Percentiles rank a stretch among this genome's conserved stretches.
Conservation (phyloP, 352 stramenopile species). For the Thraustochytrium sp. region DNA sequence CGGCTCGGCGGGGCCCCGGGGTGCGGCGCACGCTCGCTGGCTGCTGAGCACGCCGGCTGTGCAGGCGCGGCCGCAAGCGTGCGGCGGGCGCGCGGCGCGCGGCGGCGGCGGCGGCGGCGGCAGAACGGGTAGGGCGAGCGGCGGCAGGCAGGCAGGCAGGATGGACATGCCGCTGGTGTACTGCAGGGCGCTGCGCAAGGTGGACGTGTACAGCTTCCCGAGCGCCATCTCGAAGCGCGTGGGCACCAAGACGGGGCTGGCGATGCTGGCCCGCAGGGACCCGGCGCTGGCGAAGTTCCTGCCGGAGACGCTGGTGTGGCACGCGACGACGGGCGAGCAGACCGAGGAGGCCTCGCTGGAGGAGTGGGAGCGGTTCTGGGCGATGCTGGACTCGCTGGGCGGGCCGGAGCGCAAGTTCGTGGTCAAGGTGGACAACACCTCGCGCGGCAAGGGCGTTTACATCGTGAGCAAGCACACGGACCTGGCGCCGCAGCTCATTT, state of each 20-base stretch:
- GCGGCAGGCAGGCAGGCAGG: neutral
- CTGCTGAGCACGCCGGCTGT: no score
- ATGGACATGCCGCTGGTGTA: neutral
- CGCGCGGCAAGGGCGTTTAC: neutral
- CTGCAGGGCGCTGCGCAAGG: neutral
- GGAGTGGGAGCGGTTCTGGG: constrained; percentile 17
- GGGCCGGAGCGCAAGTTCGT: neutral
- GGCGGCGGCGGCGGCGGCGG: no score
- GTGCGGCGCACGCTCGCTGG: no score
- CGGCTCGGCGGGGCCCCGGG: no score
- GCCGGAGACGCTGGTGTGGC: constrained; percentile 5
- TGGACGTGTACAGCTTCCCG: constrained; percentile 17
- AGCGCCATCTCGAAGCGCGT: neutral
- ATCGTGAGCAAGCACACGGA: neutral
- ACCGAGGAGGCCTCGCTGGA: neutral
- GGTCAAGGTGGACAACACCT: constrained; percentile 27
- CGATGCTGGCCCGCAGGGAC: neutral
- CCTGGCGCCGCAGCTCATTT: neutral
- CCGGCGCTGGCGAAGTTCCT: neutral
- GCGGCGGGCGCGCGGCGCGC: no score
- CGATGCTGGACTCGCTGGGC: neutral
- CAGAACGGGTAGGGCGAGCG: no score
- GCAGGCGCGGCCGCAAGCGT: no score
- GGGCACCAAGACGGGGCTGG: constrained; percentile 1
- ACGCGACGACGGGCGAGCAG: neutral